Evolutionary conservation across 805 yeast species (phyloP).

Genomic region (Yarrowia phangngaensis): DNA sequence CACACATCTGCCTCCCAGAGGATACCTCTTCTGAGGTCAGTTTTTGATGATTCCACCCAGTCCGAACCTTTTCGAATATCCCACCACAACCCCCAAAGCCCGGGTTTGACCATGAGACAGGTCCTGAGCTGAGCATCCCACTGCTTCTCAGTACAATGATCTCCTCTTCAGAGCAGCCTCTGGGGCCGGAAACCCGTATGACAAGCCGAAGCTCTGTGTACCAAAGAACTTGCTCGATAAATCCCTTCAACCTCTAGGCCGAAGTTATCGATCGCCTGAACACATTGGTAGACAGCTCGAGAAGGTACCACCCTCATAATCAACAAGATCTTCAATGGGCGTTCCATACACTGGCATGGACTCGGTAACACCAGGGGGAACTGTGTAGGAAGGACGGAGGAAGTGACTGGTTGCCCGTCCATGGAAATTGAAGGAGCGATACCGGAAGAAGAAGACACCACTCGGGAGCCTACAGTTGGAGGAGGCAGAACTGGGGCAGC

Average conservation of each 20-base stretch:
- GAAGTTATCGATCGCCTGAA: conserved; percentile 75
- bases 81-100: conserved; percentile 20
- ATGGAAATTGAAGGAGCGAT: conserved; percentile 16
- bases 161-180: too few species aligned
- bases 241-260: conserved; percentile 88
- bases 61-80: conserved; percentile 3
- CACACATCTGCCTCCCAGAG: too few species aligned
- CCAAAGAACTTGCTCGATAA: conserved; percentile 77
- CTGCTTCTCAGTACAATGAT: conserved; percentile 10
- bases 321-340: conserved; percentile 70
- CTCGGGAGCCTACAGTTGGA: conserved; percentile 3
- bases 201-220: too few species aligned
- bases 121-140: conserved; percentile 22
- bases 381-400: conserved; percentile 18
- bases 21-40: too few species aligned
- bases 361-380: conserved; percentile 29
- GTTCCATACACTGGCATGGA: conserved; percentile 67
- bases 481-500: background rate
- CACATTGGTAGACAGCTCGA: conserved; percentile 80
- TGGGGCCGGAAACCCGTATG: too few species aligned
- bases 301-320: conserved; percentile 89
- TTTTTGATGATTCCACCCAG: conserved; percentile 8
- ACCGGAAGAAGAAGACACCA: conserved; percentile 20
- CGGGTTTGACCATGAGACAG: conserved; percentile 6
- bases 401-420: conserved; percentile 27